Conservation (phyloP, 2,329 filamentous ascomycete species). For the Aspergillus aculeatinus region DNA sequence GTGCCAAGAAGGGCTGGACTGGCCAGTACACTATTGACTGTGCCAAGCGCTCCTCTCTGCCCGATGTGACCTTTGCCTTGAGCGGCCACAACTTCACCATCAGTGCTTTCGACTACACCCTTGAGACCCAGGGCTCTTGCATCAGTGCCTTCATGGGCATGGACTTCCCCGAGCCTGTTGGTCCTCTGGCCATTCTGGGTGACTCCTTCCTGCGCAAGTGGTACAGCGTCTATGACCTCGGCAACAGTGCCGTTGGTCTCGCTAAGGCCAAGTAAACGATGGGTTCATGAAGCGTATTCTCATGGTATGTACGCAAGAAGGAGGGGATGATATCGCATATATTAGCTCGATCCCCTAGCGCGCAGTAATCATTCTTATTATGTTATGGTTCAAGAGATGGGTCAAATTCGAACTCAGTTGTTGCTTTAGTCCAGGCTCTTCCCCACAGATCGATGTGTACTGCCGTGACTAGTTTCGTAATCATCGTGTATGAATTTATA, state of each 20-base stretch:
- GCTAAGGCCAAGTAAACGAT: conserved; percentile 71
- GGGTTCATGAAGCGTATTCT: not conserved
- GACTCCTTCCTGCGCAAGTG: conserved; percentile 56
- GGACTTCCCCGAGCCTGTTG: conserved; percentile 81
- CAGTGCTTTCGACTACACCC: conserved; percentile 84
- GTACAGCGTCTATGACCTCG: conserved; percentile 96
- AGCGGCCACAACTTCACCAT: conserved; percentile 93
- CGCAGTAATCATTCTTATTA: conserved; percentile 1
- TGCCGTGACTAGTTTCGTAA: not conserved
- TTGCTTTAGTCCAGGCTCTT: not conserved
- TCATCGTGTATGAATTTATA: not conserved
- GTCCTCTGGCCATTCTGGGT: conserved; percentile 90
- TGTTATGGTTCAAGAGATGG: not conserved
- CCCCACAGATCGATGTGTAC: not conserved
- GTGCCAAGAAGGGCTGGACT: conserved; percentile 95
- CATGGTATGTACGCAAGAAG: not conserved
- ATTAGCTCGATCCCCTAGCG: conserved; percentile 6
- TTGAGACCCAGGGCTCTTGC: conserved; percentile 91
- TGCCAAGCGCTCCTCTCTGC: conserved; percentile 74
- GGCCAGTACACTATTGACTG: conserved; percentile 97
- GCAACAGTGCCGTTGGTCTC: conserved; percentile 82
- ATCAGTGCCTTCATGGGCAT: conserved; percentile 98
- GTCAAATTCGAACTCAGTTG: not conserved
- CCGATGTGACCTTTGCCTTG: conserved; percentile 88
- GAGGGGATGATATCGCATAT: conserved; percentile 7